Base-by-base conservation (phyloP, 2,329 filamentous ascomycete genomes). In the Fusarium fujikuroi region DNA sequence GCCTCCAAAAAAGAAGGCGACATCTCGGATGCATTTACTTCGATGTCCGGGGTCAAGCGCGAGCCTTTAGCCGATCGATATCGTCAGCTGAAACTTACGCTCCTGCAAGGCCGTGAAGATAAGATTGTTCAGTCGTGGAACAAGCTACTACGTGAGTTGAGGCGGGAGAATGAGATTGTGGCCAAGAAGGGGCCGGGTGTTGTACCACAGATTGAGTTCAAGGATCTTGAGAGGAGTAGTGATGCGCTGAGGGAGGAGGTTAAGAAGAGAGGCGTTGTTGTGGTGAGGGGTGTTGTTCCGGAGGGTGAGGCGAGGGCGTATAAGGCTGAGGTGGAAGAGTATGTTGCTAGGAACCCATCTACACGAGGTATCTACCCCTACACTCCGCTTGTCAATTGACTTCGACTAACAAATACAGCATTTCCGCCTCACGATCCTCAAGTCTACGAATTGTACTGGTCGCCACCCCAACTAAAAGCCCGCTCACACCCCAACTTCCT, bases 361-460 rank as follows among this genome's bases (percentile, higher is more conserved):
- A 91, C 89, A 7, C 86, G 84, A 83, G 86, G 87, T 85, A 69
- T n/a, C 34, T 25, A 19, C 28, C 19, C 30, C 70, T 79, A 63
- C 36, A 19, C 14, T 37, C 5, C 34, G 6, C 5, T 28, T 1
- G 50, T 15, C 23, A 50, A 36, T 44, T 25, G 15, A 15, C 5
- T 36, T 8, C 44, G 32, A 66, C 43, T 34, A 3, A 70, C 21
- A 14, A 2, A 3, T 0, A 5, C 43, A 87, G 92, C 90, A 5
- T 95, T 93, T 70, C 93, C 92, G 1, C 81, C 86, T 0, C 83
- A 91, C 50, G 86, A 91, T 46, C 92, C 92, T 0, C 90, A 92
- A 49, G 92, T 95, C 10, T 93, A 89, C 76, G 92, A 94, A 79
- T 83, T 95, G 3, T 95, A 94, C 81, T 94, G 92, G 92, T 92